These are phyloP conservation scores for Penicillium taxi DNA, from an alignment of 495 filamentous ascomycete genomes.

Conservation along the genomic window DNA sequence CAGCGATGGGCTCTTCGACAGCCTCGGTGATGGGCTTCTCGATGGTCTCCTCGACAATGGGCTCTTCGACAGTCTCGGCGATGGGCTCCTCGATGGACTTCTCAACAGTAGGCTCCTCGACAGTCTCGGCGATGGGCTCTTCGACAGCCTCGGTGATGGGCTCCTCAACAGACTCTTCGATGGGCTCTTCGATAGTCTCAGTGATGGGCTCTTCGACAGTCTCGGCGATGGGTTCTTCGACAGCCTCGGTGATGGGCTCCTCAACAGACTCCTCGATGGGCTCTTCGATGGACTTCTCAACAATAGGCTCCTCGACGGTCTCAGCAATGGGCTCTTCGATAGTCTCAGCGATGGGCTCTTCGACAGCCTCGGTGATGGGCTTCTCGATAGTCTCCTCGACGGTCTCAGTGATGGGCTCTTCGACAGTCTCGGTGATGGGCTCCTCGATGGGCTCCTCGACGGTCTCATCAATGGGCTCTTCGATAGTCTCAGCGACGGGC, in stretches of 20 bases:
- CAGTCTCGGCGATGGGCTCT: conserved; percentile 7
- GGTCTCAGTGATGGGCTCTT: conserved; percentile 1
- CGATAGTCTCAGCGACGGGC: conserved; percentile 1
- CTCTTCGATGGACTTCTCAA: conserved; percentile 1
- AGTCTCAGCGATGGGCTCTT: background rate
- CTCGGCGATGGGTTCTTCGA: conserved; percentile 2
- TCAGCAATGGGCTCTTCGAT: background rate
- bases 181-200: background rate
- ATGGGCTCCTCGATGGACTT: conserved; percentile 6
- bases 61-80: conserved; percentile 5
- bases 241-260: background rate
- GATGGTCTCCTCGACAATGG: conserved; percentile 5
- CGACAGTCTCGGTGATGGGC: conserved; percentile 1
- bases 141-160: conserved; percentile 5
- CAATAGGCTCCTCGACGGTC: background rate
- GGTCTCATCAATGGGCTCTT: conserved; percentile 7
- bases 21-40: conserved; percentile 1
- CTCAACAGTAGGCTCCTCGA: conserved; percentile 3
- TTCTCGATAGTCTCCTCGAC: conserved; percentile 6
- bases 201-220: background rate
- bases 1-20: background rate
- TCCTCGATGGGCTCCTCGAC: conserved; percentile 7
- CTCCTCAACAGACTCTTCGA: conserved; percentile 2
- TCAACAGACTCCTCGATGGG: conserved; percentile 1
- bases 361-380: conserved; percentile 1